phyloP scores from a whole-genome alignment of 2,329 filamentous ascomycete genomes.

The Venturia carpophila region DNA sequence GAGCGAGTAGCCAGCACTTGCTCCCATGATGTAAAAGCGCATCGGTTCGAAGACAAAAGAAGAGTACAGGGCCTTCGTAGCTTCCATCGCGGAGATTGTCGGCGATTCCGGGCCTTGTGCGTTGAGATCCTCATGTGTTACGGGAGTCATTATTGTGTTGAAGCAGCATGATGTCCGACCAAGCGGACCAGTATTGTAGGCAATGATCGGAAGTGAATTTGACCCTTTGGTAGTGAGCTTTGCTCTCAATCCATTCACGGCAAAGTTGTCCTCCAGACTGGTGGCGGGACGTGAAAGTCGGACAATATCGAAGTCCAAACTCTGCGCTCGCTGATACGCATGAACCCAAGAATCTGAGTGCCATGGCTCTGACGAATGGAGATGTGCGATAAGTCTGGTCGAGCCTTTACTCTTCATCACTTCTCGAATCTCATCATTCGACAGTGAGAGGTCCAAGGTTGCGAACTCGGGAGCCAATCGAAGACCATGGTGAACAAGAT shows the following conservation, averaged over 20 bases:
- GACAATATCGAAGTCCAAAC: conserved; percentile 53
- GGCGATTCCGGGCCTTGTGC: conserved; percentile 18
- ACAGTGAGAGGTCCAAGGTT: conserved; percentile 53
- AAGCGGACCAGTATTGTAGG: conserved; percentile 56
- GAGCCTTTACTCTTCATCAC: conserved; percentile 46
- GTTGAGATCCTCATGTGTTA: conserved; percentile 39
- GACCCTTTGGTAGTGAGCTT: conserved; percentile 39
- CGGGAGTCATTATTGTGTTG: conserved; percentile 57
- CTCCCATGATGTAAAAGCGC: conserved; percentile 67
- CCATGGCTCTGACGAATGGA: conserved; percentile 46
- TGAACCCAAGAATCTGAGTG: conserved; percentile 46
- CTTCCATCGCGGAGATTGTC: conserved; percentile 42
- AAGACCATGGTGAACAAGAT: conserved; percentile 52
- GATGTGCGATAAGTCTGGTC: conserved; percentile 55
- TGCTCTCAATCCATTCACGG: conserved; percentile 49
- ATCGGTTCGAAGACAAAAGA: conserved; percentile 61
- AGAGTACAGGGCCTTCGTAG: conserved; percentile 57
- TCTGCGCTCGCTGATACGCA: conserved; percentile 51
- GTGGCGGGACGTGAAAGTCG: conserved; percentile 52
- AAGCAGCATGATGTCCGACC: conserved; percentile 60
- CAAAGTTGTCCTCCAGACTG: conserved; percentile 55
- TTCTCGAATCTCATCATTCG: conserved; percentile 43
- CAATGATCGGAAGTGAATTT: conserved; percentile 47
- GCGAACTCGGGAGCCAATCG: conserved; percentile 53
- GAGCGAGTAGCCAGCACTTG: conserved; percentile 61